A percentile compares a stretch with the other conserved stretches of the same genome.
These are phyloP conservation scores for Hordeum pubiflorum DNA, from an alignment of 202 grass and related monocot species.

Conservation along the genomic window DNA sequence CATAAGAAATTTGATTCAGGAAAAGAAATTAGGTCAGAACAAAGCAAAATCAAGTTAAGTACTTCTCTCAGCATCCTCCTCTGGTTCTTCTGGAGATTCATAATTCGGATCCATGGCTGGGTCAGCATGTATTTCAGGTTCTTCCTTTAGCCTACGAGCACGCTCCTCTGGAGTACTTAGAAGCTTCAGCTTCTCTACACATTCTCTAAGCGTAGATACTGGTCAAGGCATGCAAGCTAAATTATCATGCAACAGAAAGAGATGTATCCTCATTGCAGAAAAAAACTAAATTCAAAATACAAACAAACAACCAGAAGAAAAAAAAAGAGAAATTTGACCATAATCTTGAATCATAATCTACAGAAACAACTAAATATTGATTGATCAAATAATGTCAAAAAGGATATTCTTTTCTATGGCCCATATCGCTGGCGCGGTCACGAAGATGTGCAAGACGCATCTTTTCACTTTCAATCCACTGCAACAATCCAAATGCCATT, in stretches of 20 bases:
- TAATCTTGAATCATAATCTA: background rate
- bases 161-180: constrained; percentile 86
- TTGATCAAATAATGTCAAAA: constrained; percentile 28
- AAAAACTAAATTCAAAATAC: background rate
- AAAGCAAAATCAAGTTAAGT: constrained; percentile 20
- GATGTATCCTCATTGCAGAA: background rate
- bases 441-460: constrained; percentile 88
- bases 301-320: background rate
- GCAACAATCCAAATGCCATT: constrained; percentile 26
- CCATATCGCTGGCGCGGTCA: constrained; percentile 97
- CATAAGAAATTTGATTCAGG: constrained; percentile 15
- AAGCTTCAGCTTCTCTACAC: constrained; percentile 86
- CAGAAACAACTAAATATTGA: background rate
- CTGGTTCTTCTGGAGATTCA: constrained; percentile 87
- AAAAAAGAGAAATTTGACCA: background rate
- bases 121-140: constrained; percentile 87
- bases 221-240: constrained; percentile 47
- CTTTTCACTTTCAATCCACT: constrained; percentile 99
- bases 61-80: constrained; percentile 74
- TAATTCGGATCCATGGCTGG: constrained; percentile 92
- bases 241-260: constrained; percentile 11
- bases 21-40: background rate
- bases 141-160: constrained; percentile 71
- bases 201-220: constrained; percentile 79
- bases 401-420: constrained; percentile 99